Percentiles rank a stretch among this genome's conserved stretches.
Conservation (phyloP, 2,329 filamentous ascomycete species). For the Niveomyces coronatus region DNA sequence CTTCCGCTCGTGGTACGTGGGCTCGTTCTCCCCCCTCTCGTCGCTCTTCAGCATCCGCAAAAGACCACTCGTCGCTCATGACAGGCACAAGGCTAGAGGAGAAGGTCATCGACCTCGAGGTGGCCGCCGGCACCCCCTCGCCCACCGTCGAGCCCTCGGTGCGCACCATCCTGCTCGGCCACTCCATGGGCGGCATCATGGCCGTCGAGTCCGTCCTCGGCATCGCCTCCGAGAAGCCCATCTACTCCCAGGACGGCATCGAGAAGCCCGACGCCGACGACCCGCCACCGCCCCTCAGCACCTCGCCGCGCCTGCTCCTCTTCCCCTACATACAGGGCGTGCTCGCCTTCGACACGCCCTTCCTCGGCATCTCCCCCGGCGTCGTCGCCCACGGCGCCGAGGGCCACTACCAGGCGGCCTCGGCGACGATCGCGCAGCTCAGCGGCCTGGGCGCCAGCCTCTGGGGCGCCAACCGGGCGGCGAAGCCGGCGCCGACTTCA, state of each 20-base stretch:
- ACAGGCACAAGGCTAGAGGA: slow-evolving; percentile 83
- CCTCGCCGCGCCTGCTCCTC: no score
- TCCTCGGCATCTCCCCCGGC: slow-evolving; percentile 68
- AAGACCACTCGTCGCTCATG: no score
- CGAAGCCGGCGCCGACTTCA: slow-evolving; percentile 12
- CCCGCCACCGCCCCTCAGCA: slow-evolving; percentile 35
- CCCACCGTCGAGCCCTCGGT: slow-evolving; percentile 83
- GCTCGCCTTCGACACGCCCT: slow-evolving; percentile 90
- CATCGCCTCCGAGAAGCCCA: slow-evolving; percentile 48
- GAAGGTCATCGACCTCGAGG: slow-evolving; percentile 89
- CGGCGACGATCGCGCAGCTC: slow-evolving; percentile 57
- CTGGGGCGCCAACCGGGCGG: slow-evolving; percentile 41
- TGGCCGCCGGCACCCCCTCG: slow-evolving; percentile 65
- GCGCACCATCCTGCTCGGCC: slow-evolving; percentile 70
- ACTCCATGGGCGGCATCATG: slow-evolving; percentile 91
- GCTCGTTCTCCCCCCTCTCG: no score
- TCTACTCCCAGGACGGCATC: slow-evolving; percentile 36
- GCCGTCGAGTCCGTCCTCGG: slow-evolving; percentile 78
- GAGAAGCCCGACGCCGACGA: slow-evolving; percentile 27
- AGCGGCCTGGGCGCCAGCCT: slow-evolving; percentile 57
- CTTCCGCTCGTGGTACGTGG: slow-evolving; percentile 62
- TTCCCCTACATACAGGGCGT: slow-evolving; percentile 89
- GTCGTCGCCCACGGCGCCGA: slow-evolving; percentile 83
- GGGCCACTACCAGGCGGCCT: slow-evolving; percentile 68
- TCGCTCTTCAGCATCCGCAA: no score